These are phyloP conservation scores for Penicillium palitans DNA, from an alignment of 2,329 filamentous ascomycete genomes.

Conservation along the genomic window DNA sequence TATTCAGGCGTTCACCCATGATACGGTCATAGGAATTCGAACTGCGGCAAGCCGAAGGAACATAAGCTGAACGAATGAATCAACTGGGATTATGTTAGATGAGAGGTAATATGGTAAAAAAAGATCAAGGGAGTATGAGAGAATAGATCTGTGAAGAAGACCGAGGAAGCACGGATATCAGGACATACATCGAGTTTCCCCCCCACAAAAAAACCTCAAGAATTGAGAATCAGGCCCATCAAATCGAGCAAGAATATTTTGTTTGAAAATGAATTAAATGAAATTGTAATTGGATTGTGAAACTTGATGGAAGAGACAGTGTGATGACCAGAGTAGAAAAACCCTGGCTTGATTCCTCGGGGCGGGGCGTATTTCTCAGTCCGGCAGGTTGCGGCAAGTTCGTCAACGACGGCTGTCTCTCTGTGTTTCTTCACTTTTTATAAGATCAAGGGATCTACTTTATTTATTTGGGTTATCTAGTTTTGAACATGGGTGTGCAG, in stretches of 20 bases:
- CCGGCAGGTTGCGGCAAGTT: constrained; percentile 24
- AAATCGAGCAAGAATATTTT: not conserved
- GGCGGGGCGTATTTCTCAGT: constrained; percentile 38
- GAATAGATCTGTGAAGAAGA: constrained; percentile 8
- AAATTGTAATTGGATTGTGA: constrained; percentile 12
- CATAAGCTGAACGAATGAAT: constrained; percentile 3
- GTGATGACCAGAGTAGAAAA: constrained; percentile 11
- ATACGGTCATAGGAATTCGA: constrained; percentile 23
- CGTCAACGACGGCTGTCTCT: not conserved
- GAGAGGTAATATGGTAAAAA: not conserved
- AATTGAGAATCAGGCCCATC: not conserved
- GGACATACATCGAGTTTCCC: constrained; percentile 13
- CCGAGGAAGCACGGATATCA: constrained; percentile 9
- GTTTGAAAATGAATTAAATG: constrained; percentile 2
- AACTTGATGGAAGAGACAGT: constrained; percentile 14
- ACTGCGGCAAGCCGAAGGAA: constrained; percentile 4
- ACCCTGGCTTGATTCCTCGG: constrained; percentile 24
- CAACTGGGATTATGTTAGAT: constrained; percentile 7
- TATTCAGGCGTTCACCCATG: constrained; percentile 25
- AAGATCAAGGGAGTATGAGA: constrained; percentile 2
- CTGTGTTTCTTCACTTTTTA: constrained; percentile 2
- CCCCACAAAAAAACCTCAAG: not conserved
- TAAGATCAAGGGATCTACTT: constrained; percentile 3
- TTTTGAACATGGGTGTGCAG: constrained; percentile 40
- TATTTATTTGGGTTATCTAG: constrained; percentile 3